Evolutionary conservation across 2,329 filamentous ascomycete species (phyloP), one percentile per base, ranked within the genome.

Genomic region (Phaeosphaeria sp.): DNA sequence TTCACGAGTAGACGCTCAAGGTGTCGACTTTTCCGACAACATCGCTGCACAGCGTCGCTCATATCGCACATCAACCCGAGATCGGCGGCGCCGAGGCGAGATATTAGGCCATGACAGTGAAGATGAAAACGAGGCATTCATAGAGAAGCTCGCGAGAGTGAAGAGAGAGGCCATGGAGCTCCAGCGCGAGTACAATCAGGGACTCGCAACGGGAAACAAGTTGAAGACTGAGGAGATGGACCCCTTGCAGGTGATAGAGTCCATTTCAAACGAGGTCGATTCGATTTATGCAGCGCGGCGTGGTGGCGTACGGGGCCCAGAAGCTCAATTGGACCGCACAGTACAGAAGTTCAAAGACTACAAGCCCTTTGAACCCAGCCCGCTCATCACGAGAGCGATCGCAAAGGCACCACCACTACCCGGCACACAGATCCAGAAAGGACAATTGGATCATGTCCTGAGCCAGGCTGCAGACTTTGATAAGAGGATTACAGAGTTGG

Each of bases 391-490:
- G 27, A 65, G 68, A 22, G 72, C 71, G 2, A 71, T 76, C 43
- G 66, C 64, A 46, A 68, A 67, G 3, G 68, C 71, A 56, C 72
- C 72, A 5, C 73, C 72, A 20, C 54, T 76, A 7, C 73, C 72
- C 6, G 74, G 73, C 2, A 67, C 66, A 20, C 74, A 76, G 46
- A 60, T 75, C 11, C 73, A 75, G 58, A 66, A 52, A 51, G 65
- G 55, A 13, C 74, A 77, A 33, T 59, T 78, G 20, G 74, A 79
- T 10, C 89, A 92, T 69, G 87, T 89, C 23, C 82, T 97, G 36
- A 87, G 89, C 33, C 91, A 93, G 75, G 90, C 92, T 6, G 91
- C 93, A 22, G 90, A 95, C 62, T 97, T 99, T 69, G 94, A 98
- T 73, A 85, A 87, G 27, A 87, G 95, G 5, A 85, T 99, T 20